Conservation (phyloP, 2,329 filamentous ascomycete genomes). For the Penicillium sp. region DNA sequence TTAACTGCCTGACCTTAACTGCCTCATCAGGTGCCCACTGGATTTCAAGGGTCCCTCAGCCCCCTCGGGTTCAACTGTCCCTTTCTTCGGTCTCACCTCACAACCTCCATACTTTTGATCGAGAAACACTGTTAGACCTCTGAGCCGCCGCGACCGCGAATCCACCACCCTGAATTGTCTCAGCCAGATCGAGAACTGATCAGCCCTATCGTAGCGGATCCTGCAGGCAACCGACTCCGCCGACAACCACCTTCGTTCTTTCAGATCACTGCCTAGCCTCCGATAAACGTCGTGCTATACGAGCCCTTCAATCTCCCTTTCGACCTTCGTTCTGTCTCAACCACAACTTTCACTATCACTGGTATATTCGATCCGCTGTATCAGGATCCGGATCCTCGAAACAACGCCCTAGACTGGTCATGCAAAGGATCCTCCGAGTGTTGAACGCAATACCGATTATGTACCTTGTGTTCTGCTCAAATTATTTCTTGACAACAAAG, state of each 20-base stretch:
- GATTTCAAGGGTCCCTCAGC: background rate
- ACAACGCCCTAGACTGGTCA: conserved; percentile 15
- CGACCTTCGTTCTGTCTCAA: background rate
- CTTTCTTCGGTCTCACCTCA: background rate
- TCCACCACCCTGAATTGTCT: conserved; percentile 2
- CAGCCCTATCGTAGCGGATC: conserved; percentile 14
- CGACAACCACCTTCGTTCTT: conserved; percentile 1
- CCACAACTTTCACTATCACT: background rate
- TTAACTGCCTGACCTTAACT: conserved; percentile 20
- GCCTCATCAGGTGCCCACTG: conserved; percentile 27
- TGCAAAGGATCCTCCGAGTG: conserved; percentile 9
- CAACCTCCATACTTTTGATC: background rate
- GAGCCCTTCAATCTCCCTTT: background rate
- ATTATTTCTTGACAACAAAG: conserved; percentile 8
- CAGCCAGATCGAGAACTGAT: conserved; percentile 9
- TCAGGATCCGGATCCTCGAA: background rate
- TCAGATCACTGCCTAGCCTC: background rate
- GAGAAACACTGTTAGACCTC: conserved; percentile 4
- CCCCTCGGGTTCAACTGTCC: background rate
- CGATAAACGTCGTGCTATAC: background rate
- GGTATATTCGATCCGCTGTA: conserved; percentile 3
- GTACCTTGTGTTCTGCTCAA: conserved; percentile 8
- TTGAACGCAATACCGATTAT: conserved; percentile 12
- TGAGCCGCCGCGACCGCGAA: conserved; percentile 1
- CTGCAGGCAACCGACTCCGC: conserved; percentile 17